Evolutionary conservation across 2,329 filamentous ascomycete species (phyloP).

Genomic region (Talaromyces amestolkiae): DNA sequence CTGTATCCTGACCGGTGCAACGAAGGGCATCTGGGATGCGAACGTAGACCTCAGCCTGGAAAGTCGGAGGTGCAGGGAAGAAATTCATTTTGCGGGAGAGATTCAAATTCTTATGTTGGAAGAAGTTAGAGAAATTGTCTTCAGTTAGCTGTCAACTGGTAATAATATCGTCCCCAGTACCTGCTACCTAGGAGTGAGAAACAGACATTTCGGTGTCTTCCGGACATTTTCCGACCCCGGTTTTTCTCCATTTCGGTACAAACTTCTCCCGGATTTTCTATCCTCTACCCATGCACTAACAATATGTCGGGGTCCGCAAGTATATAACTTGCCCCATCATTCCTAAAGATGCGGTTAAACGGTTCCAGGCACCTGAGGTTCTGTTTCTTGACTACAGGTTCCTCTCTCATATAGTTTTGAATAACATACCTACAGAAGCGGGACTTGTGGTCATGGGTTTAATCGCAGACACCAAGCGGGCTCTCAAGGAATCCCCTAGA

Average conservation of each 20-base stretch:
- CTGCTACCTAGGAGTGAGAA: background rate
- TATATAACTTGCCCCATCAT: background rate
- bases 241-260: background rate
- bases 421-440: background rate
- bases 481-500: slow-evolving; percentile 1
- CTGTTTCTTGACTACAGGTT: background rate
- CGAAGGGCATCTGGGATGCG: slow-evolving; percentile 38
- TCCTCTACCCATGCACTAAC: background rate
- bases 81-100: background rate
- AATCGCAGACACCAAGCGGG: background rate
- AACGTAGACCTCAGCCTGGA: slow-evolving; percentile 37
- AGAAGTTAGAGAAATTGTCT: too few relatives aligned
- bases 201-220: background rate
- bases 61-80: slow-evolving; percentile 26
- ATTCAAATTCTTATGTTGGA: background rate
- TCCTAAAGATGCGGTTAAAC: background rate
- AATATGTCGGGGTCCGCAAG: background rate
- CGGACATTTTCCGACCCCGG: background rate
- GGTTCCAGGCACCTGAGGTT: background rate
- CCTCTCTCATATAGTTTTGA: background rate
- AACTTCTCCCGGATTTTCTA: background rate
- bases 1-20: slow-evolving; percentile 31
- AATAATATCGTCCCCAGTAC: background rate
- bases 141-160: too few relatives aligned
- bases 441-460: background rate